Conservation (phyloP, 371 early-diverging fungal genomes). For the Mortierella sp. region DNA sequence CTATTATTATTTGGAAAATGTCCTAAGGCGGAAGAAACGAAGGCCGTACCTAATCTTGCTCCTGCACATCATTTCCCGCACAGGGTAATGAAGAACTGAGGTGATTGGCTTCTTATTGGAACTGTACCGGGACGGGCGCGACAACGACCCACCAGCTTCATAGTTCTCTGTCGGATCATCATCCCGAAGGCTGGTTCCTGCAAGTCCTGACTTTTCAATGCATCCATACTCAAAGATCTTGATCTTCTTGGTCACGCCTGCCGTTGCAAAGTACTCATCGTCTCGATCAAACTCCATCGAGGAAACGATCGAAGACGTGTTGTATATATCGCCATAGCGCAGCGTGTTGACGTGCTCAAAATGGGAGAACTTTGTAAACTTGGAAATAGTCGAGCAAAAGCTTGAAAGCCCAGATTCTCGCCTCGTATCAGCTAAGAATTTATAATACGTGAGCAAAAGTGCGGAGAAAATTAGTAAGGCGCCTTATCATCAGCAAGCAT, state of each 20-base stretch:
- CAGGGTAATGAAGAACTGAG: slow-evolving; percentile 73
- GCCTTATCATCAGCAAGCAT: neutral
- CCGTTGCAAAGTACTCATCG: slow-evolving; percentile 92
- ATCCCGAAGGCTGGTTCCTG: slow-evolving; percentile 41
- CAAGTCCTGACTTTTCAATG: slow-evolving; percentile 67
- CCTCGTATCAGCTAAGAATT: slow-evolving; percentile 37
- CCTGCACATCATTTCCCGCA: slow-evolving; percentile 70
- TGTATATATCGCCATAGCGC: slow-evolving; percentile 80
- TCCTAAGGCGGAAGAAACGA: neutral
- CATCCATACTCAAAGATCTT: slow-evolving; percentile 88
- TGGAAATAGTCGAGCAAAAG: slow-evolving; percentile 78
- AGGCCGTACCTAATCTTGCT: slow-evolving; percentile 67
- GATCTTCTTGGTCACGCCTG: slow-evolving; percentile 94
- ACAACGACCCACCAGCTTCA: slow-evolving; percentile 26
- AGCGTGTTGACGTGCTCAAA: slow-evolving; percentile 82
- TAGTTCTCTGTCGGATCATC: slow-evolving; percentile 42
- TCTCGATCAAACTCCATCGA: slow-evolving; percentile 95
- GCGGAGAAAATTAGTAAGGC: neutral
- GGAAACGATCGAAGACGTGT: slow-evolving; percentile 85
- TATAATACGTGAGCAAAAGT: slow-evolving; percentile 1
- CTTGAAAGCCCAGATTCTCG: slow-evolving; percentile 55
- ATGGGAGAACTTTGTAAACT: slow-evolving; percentile 74
- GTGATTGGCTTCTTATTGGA: slow-evolving; percentile 50
- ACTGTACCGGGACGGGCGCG: slow-evolving; percentile 30
- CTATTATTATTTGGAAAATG: neutral